These are phyloP conservation scores for Plasmodium chabaudi DNA, from an alignment of 169 alveolate genomes.

Conservation along the genomic window DNA sequence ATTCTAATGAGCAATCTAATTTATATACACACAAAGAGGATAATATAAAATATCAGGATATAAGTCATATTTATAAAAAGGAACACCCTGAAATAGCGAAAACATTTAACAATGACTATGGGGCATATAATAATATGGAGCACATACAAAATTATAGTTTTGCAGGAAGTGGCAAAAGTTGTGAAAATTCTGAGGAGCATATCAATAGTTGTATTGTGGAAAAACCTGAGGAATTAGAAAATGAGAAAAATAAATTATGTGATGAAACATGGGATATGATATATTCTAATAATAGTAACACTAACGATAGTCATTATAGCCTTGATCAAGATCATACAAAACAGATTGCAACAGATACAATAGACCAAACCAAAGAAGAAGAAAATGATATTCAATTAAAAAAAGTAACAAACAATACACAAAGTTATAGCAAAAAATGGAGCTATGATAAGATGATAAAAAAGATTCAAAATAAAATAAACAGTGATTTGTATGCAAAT, in stretches of 20 bases:
- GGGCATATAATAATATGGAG: constrained; percentile 23
- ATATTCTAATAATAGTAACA: not conserved
- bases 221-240: constrained; percentile 18
- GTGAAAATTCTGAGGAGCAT: not conserved
- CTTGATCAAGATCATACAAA: constrained; percentile 49
- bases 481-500: constrained; percentile 29
- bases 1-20: not conserved
- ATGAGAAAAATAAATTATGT: constrained; percentile 1
- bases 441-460: constrained; percentile 18
- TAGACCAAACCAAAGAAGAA: not conserved
- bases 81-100: not conserved
- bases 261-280: not conserved
- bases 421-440: not conserved
- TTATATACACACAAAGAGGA: not conserved
- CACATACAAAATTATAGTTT: constrained; percentile 10
- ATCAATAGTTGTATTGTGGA: not conserved
- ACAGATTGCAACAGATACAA: not conserved
- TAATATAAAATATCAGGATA: not conserved
- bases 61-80: not conserved
- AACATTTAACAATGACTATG: constrained; percentile 8
- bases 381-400: not conserved
- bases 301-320: constrained; percentile 16
- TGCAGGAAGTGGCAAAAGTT: not conserved
- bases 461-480: constrained; percentile 37
- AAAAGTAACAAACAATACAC: not conserved